These are phyloP conservation scores for Melastoma candidum DNA, from an alignment of 441 rosid species.

Conservation along the genomic window DNA sequence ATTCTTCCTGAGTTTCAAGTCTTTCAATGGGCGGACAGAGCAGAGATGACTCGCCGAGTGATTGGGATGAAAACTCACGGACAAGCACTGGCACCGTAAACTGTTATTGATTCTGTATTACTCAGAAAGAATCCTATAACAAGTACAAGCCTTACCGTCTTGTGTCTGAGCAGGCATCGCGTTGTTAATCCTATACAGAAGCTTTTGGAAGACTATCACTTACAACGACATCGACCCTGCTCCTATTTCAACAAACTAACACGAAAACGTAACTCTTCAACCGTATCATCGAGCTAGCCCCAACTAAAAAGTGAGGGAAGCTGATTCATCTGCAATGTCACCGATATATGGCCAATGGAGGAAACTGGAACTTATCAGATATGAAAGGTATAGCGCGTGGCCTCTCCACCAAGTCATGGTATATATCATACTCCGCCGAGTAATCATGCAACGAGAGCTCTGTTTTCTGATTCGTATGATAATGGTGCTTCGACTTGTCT, in stretches of 20 bases:
- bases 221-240: background rate
- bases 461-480: slow-evolving; percentile 46
- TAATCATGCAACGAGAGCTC: slow-evolving; percentile 79
- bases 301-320: background rate
- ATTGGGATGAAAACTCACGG: too few relatives aligned
- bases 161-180: background rate
- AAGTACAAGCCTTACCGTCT: background rate
- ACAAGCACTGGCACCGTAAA: too few relatives aligned
- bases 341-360: slow-evolving; percentile 48
- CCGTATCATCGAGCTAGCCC: background rate
- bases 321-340: slow-evolving; percentile 21
- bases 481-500: slow-evolving; percentile 17
- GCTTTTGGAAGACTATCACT: slow-evolving; percentile 1
- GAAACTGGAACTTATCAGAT: slow-evolving; percentile 50
- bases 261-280: too few relatives aligned
- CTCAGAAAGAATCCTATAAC: background rate
- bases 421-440: slow-evolving; percentile 58
- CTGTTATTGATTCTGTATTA: background rate
- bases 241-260: background rate
- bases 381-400: slow-evolving; percentile 63
- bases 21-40: too few relatives aligned
- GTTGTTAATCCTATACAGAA: background rate
- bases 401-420: slow-evolving; percentile 44
- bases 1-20: too few relatives aligned
- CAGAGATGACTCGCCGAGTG: too few relatives aligned